Percentiles rank a stretch among this genome's conserved stretches.
Evolutionary conservation across 768 basidiomycete species (phyloP).

Genomic region (Hemileccinum impolitum): DNA sequence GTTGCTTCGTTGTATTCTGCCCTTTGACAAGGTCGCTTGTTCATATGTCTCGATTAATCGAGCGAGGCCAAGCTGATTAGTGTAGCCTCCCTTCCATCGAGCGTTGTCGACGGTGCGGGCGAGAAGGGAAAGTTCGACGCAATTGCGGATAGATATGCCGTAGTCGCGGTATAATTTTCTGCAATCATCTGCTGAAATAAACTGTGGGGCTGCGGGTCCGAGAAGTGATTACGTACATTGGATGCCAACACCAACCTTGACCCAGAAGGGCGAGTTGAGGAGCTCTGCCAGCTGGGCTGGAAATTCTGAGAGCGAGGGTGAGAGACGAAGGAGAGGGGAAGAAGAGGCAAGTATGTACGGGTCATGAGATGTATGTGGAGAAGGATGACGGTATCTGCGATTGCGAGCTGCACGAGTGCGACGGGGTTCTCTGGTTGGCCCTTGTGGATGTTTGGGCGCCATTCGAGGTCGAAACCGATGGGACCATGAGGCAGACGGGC

Average conservation of each 20-base stretch:
- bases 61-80: slow-evolving; percentile 56
- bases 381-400: slow-evolving; percentile 50
- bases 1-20: slow-evolving; percentile 59
- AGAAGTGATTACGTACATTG: slow-evolving; percentile 42
- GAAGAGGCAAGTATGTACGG: slow-evolving; percentile 22
- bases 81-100: slow-evolving; percentile 71
- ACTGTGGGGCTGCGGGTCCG: not conserved
- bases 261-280: slow-evolving; percentile 48
- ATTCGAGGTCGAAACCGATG: slow-evolving; percentile 76
- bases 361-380: slow-evolving; percentile 64
- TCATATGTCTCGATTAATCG: slow-evolving; percentile 64
- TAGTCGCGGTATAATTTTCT: slow-evolving; percentile 55
- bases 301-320: slow-evolving; percentile 40
- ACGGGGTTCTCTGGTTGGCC: slow-evolving; percentile 61
- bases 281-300: slow-evolving; percentile 49
- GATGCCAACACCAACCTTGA: slow-evolving; percentile 76
- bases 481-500: slow-evolving; percentile 22
- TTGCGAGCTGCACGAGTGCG: slow-evolving; percentile 72
- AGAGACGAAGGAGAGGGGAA: not conserved
- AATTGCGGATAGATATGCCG: slow-evolving; percentile 44
- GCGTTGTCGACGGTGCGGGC: slow-evolving; percentile 68
- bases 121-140: slow-evolving; percentile 66
- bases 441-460: slow-evolving; percentile 61
- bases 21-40: slow-evolving; percentile 51
- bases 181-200: slow-evolving; percentile 52